Percentiles rank a stretch among this genome's conserved stretches.
These are phyloP conservation scores for Komagataella pastoris DNA, from an alignment of 805 yeast species.

Conservation along the genomic window DNA sequence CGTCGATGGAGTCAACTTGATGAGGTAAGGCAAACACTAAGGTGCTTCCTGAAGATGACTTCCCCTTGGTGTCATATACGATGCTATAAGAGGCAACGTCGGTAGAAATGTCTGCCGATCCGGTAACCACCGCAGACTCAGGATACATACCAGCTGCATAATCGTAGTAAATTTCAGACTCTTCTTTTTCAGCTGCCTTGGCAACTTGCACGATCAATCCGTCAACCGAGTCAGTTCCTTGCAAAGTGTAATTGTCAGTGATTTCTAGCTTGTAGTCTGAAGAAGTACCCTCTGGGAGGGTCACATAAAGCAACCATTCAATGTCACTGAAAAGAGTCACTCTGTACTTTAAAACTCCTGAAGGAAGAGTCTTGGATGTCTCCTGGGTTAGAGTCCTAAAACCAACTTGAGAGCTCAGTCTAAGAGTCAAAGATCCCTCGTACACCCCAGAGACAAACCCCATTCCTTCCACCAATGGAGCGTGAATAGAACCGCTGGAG, in stretches of 20 bases:
- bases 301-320: conserved; percentile 39
- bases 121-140: conserved; percentile 27
- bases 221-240: conserved; percentile 21
- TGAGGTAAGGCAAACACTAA: conserved; percentile 42
- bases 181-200: conserved; percentile 20
- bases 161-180: conserved; percentile 35
- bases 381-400: conserved; percentile 23
- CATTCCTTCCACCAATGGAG: conserved; percentile 48
- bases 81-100: conserved; percentile 23
- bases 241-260: conserved; percentile 19
- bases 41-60: conserved; percentile 30
- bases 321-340: conserved; percentile 24
- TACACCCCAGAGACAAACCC: conserved; percentile 41
- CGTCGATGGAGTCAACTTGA: conserved; percentile 21
- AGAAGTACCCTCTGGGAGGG: conserved; percentile 19
- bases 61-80: conserved; percentile 34
- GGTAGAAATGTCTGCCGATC: conserved; percentile 16
- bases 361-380: conserved; percentile 12
- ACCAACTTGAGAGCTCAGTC: conserved; percentile 32
- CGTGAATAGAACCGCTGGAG: conserved; percentile 23
- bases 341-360: conserved; percentile 23
- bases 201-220: conserved; percentile 38
- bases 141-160: conserved; percentile 59
- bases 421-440: conserved; percentile 31
- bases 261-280: conserved; percentile 18